Percentiles rank a stretch among this genome's conserved stretches.
phyloP scores from a whole-genome alignment of 2,329 filamentous ascomycete species.

The Aspergillus persii region DNA sequence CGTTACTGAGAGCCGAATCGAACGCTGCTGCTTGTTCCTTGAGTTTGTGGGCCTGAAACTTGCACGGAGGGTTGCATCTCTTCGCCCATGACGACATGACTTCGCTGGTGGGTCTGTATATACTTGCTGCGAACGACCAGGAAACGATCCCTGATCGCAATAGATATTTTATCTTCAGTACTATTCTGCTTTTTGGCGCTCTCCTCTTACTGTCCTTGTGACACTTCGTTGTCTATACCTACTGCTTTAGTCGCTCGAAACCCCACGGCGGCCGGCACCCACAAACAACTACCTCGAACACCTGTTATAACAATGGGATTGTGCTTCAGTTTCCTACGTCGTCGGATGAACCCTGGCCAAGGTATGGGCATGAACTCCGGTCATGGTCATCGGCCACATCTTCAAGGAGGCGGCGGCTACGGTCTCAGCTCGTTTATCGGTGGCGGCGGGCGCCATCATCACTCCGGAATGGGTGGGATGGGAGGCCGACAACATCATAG shows the following conservation, averaged over 20 bases:
- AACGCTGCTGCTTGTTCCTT: background rate
- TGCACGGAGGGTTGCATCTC: background rate
- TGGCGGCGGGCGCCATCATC: background rate
- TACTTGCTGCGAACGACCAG: background rate
- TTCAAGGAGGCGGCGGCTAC: background rate
- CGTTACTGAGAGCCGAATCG: conserved; percentile 29
- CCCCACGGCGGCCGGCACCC: too few species aligned
- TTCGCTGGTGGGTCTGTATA: background rate
- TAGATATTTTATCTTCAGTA: too few species aligned
- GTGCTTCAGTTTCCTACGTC: background rate
- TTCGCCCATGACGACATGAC: background rate
- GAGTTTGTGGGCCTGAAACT: background rate
- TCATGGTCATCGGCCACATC: background rate
- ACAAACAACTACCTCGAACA: background rate
- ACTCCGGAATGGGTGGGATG: background rate
- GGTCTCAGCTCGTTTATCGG: background rate
- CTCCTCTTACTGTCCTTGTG: too few species aligned
- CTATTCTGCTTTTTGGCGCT: too few species aligned
- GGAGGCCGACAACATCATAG: background rate
- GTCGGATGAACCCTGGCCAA: background rate
- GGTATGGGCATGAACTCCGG: background rate
- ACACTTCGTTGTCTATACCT: too few species aligned
- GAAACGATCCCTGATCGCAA: too few species aligned
- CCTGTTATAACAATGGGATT: background rate
- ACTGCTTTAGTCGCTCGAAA: background rate